Evolutionary conservation across 2,329 filamentous ascomycete species (phyloP).

Genomic region (Colletotrichum somersetense): DNA sequence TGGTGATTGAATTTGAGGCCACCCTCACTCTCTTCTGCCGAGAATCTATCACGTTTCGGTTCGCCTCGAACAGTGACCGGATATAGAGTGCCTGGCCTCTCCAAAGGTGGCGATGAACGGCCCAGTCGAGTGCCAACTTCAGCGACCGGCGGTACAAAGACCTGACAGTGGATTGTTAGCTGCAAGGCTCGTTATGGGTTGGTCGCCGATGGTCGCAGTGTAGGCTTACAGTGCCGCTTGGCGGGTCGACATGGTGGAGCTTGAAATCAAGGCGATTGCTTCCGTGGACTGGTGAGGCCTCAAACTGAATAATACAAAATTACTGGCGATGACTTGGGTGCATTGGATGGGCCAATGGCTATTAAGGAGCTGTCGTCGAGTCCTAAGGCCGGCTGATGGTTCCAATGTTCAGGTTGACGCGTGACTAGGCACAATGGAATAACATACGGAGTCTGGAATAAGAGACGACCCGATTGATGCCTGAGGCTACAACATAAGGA

Average conservation of each 20-base stretch:
- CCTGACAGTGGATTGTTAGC: constrained; percentile 52
- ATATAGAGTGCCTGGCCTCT: constrained; percentile 97
- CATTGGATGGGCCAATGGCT: too few relatives aligned
- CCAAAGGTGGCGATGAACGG: constrained; percentile 93
- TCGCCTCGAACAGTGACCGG: constrained; percentile 93
- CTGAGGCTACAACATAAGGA: too few relatives aligned
- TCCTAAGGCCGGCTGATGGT: too few relatives aligned
- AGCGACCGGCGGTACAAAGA: constrained; percentile 91
- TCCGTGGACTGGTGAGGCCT: background rate
- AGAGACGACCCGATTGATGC: too few relatives aligned
- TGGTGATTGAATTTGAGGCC: background rate
- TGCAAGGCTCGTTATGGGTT: background rate
- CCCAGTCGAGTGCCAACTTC: constrained; percentile 95
- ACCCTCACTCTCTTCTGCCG: constrained; percentile 83
- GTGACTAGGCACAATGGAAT: too few relatives aligned
- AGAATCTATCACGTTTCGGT: constrained; percentile 85
- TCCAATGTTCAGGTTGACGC: too few relatives aligned
- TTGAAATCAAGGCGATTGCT: background rate
- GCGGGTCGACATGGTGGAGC: constrained; percentile 58
- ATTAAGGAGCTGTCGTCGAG: too few relatives aligned
- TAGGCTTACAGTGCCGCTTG: constrained; percentile 64
- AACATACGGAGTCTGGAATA: too few relatives aligned
- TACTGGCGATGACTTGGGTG: background rate
- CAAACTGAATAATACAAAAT: too few relatives aligned
- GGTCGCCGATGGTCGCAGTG: background rate